Conservation (phyloP, 1,284 basidiomycete genomes). For the Rhodofomes roseus region DNA sequence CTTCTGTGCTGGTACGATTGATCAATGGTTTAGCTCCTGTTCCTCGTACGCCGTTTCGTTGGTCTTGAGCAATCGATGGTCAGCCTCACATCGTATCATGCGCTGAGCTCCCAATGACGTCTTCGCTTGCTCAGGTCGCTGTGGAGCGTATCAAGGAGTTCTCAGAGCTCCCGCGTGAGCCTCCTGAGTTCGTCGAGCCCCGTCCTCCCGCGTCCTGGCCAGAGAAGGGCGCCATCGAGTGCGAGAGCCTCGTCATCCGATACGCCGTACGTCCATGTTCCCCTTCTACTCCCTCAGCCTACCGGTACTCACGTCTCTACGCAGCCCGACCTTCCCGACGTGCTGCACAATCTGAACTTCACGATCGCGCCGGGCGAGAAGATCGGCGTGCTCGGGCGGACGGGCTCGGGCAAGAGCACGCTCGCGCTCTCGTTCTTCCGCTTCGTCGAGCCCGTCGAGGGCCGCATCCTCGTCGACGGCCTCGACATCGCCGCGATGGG, state of each 20-base stretch:
- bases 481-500: constrained; percentile 84
- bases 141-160: constrained; percentile 92
- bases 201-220: constrained; percentile 87
- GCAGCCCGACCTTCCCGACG: constrained; percentile 80
- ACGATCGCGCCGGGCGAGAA: constrained; percentile 74
- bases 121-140: constrained; percentile 56
- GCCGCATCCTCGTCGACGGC: constrained; percentile 84
- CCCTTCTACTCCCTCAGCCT: background rate
- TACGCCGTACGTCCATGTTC: constrained; percentile 68
- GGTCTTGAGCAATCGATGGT: constrained; percentile 92
- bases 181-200: constrained; percentile 80
- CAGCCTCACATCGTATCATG: constrained; percentile 13
- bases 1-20: too few relatives aligned
- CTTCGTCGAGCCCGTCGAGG: constrained; percentile 86
- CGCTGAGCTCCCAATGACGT: background rate
- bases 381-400: constrained; percentile 87
- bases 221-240: constrained; percentile 67
- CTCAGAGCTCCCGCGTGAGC: constrained; percentile 75
- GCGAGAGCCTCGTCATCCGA: constrained; percentile 79
- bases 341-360: constrained; percentile 83
- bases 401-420: constrained; percentile 88
- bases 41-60: constrained; percentile 66
- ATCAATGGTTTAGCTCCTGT: too few relatives aligned
- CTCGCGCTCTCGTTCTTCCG: constrained; percentile 94
- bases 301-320: background rate